phyloP scores from a whole-genome alignment of 495 filamentous ascomycete species.

The Penicillium pulvis region DNA sequence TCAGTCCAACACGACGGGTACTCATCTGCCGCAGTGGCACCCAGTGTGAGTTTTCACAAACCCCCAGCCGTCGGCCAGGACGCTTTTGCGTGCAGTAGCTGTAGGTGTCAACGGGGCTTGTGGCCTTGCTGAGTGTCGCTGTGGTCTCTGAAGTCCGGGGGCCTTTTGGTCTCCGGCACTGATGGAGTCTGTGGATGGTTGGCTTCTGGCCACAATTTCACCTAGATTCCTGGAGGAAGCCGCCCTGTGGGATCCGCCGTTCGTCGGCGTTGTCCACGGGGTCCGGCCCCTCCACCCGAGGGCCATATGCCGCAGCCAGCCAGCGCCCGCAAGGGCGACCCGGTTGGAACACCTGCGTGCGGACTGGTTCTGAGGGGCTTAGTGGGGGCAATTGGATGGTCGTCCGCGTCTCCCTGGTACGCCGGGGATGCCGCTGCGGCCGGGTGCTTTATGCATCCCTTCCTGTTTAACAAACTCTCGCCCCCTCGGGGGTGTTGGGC shows the following conservation, averaged over 20 bases:
- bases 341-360: conserved; percentile 25
- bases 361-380: conserved; percentile 45
- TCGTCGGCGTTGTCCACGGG: conserved; percentile 27
- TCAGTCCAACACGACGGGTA: not conserved
- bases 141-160: conserved; percentile 24
- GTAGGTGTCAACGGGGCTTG: not conserved
- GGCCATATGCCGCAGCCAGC: conserved; percentile 34
- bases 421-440: conserved; percentile 18
- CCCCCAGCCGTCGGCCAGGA: not conserved
- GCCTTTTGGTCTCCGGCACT: conserved; percentile 21
- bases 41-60: not conserved
- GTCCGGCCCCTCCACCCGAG: conserved; percentile 38
- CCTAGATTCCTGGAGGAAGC: conserved; percentile 45
- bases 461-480: conserved; percentile 16
- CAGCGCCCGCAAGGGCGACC: conserved; percentile 5
- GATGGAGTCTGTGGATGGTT: conserved; percentile 56
- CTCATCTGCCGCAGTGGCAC: not conserved
- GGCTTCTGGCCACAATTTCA: conserved; percentile 45
- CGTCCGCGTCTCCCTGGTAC: conserved; percentile 17
- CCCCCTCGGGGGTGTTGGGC: conserved; percentile 19
- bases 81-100: not conserved
- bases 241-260: conserved; percentile 38
- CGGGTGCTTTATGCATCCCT: conserved; percentile 17
- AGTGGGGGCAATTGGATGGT: conserved; percentile 53
- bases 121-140: too few species aligned